Base-by-base conservation (phyloP, 2,329 filamentous ascomycete genomes). In the Colletotrichum godetiae region DNA sequence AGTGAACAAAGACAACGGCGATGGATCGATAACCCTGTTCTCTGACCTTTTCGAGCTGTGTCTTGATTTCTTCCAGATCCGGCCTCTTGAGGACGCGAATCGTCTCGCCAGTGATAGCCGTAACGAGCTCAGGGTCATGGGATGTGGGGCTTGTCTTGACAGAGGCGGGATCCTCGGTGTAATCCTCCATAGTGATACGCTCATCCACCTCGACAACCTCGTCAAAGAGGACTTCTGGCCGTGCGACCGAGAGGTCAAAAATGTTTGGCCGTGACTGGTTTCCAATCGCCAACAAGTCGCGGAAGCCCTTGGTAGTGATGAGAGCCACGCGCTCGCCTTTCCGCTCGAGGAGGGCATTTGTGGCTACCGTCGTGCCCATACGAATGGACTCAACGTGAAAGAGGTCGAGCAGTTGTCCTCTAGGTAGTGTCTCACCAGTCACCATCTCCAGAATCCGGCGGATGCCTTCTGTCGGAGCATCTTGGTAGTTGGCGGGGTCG, bases 291-390 rank as follows among this genome's bases (percentile, higher is more conserved):
- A 94, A 83, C 75, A 92, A 91, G 78, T 95, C 92, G 74, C 90
- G 90, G 84, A 95, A 94, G 0, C 93, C 93, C 68, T 90, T 91
- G 1, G 92, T 94, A 0, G 92, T 91, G 1, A 95, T 86, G 77
- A 95, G 87, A 0, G 92, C 93, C 75, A 93, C 92, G 52, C 88
- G 88, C 76, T 94, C 92, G 29, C 93, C 93, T 79, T 94, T 94
- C 53, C 92, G 84, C 79, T 95, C 93, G 1, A 95, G 83, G n/a
- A 95, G 82, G 1, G 93, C 93, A 80, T 95, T 95, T 0, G 93
- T 95, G 1, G 93, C 93, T 2, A 95, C 93, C 0, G 93, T 95
- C 0, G 93, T 95, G n/a, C 93, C 93, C 92, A 94, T 94, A 27
- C 93, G 90, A 77, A 94, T 94, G 69, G 90, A 92, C 79, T 93